Base-by-base conservation (phyloP, 495 filamentous ascomycete genomes). In the Rostrohypoxylon terebratum region DNA sequence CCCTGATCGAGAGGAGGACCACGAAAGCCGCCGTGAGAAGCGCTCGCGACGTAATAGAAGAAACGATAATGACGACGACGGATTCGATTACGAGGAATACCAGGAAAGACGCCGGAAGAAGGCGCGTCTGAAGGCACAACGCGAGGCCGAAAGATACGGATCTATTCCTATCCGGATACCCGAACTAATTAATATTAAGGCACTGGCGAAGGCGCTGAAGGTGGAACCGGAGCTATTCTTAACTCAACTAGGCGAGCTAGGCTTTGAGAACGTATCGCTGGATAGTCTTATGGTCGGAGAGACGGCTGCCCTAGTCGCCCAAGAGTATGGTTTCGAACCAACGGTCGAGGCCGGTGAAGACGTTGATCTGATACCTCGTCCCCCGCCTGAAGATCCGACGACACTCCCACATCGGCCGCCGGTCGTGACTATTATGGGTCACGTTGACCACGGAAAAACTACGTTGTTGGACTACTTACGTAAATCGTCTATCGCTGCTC, bases 391-490 rank as follows among this genome's bases (percentile, higher is more conserved):
- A 72, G 94, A 98, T 73, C 87, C 85, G 28, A 90, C 91, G 1
- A 66, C 79, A 5, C 78, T 97, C 45, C 94, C 94, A 1, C 73
- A 83, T 6, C 87, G 96, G 44, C 95, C 96, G 7, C 96, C 96
- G 4, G 92, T 99, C 13, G 96, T 99, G 44, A 99, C 96, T 13
- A 98, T 99, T 77, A 99, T 99, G 96, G 96, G 96, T 6, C 96
- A 99, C 72, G 96, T 99, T 73, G 96, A 99, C 77, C 96, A 99
- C 78, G 96, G 96, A 31, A 99, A 99, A 83, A 99, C 96, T 0
- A 98, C 96, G 0, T 88, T 99, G 33, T 84, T 99, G 8, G 96
- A 99, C 71, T 98, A 90, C 83, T 85, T 99, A 33, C 93, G 96
- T 11, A 94, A 97, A 71, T 95, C 94, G 4, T 97, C 94, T 0